These are phyloP conservation scores for Spinacia oleracea DNA, from an alignment of 179 eudicot genomes.

Conservation along the genomic window DNA sequence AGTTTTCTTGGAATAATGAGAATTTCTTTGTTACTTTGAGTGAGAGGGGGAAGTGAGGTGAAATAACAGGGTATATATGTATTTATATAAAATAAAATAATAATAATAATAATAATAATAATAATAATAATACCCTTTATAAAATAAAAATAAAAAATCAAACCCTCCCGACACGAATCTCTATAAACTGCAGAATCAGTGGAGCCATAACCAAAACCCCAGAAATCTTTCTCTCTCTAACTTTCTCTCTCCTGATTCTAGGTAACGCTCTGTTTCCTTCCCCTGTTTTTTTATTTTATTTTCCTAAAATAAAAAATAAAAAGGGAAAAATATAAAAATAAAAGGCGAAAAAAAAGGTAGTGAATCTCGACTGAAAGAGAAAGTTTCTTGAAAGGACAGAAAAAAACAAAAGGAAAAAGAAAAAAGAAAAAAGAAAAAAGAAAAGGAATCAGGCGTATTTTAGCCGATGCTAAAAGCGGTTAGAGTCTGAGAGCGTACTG, in stretches of 20 bases:
- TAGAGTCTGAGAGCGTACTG: not conserved
- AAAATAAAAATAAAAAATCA: slow-evolving; percentile 1
- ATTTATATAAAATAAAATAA: no score
- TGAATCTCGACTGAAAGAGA: slow-evolving; percentile 32
- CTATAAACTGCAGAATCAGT: slow-evolving; percentile 31
- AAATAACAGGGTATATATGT: not conserved
- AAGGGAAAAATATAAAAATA: not conserved
- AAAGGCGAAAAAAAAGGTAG: not conserved
- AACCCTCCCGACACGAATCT: slow-evolving; percentile 35
- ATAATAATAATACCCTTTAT: not conserved
- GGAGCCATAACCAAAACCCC: slow-evolving; percentile 29
- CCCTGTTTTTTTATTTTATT: slow-evolving; percentile 25
- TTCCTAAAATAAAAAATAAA: not conserved
- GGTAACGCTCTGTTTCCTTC: slow-evolving; percentile 24
- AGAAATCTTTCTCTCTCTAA: slow-evolving; percentile 10
- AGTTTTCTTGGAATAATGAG: slow-evolving; percentile 18
- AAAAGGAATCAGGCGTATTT: slow-evolving; percentile 30
- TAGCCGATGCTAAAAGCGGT: slow-evolving; percentile 35
- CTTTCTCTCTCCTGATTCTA: slow-evolving; percentile 30
- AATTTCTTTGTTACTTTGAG: not conserved
- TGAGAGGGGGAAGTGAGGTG: not conserved
- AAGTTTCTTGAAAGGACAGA: slow-evolving; percentile 2
- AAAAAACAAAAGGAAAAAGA: not conserved
- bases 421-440: not conserved
- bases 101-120: slow-evolving; percentile 26